Evolutionary conservation across 2,329 filamentous ascomycete species (phyloP).

Genomic region (Grosmannia penicillata): DNA sequence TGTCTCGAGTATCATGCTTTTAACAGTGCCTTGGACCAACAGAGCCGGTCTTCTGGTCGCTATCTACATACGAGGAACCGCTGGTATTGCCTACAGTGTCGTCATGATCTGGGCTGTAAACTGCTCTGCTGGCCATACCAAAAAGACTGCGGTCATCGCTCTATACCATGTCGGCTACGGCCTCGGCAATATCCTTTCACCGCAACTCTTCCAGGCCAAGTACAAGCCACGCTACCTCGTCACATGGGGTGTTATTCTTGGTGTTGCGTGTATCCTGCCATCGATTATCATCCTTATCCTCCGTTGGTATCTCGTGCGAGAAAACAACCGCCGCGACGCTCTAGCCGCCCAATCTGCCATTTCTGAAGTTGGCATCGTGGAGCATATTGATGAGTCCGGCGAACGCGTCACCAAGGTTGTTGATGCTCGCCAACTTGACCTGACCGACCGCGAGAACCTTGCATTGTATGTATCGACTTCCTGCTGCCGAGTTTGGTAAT

Average conservation of each 20-base stretch:
- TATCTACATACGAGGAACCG: slow-evolving; percentile 5
- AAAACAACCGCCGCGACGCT: slow-evolving; percentile 7
- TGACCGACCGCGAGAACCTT: slow-evolving; percentile 7
- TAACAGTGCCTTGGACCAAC: slow-evolving; percentile 5
- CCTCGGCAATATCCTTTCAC: slow-evolving; percentile 44
- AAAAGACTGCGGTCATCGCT: slow-evolving; percentile 49
- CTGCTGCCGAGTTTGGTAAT: not conserved
- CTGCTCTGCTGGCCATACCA: slow-evolving; percentile 41
- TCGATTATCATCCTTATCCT: slow-evolving; percentile 9
- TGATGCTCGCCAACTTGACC: slow-evolving; percentile 5
- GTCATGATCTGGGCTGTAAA: slow-evolving; percentile 29
- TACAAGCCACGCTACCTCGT: slow-evolving; percentile 27
- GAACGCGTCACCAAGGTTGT: slow-evolving; percentile 2
- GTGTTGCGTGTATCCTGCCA: slow-evolving; percentile 6
- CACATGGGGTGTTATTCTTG: slow-evolving; percentile 8
- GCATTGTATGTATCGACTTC: slow-evolving; percentile 4
- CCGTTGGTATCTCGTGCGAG: slow-evolving; percentile 5
- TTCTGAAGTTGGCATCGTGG: slow-evolving; percentile 4
- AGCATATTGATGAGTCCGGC: slow-evolving; percentile 5
- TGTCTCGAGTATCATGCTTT: slow-evolving; percentile 4
- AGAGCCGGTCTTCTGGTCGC: slow-evolving; percentile 3
- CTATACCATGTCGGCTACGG: slow-evolving; percentile 46
- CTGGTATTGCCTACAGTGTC: slow-evolving; percentile 6
- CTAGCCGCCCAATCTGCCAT: slow-evolving; percentile 1
- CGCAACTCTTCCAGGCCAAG: slow-evolving; percentile 45